These are phyloP conservation scores for Sclerotiophoma versabilis DNA, from an alignment of 2,329 filamentous ascomycete genomes.

Conservation along the genomic window DNA sequence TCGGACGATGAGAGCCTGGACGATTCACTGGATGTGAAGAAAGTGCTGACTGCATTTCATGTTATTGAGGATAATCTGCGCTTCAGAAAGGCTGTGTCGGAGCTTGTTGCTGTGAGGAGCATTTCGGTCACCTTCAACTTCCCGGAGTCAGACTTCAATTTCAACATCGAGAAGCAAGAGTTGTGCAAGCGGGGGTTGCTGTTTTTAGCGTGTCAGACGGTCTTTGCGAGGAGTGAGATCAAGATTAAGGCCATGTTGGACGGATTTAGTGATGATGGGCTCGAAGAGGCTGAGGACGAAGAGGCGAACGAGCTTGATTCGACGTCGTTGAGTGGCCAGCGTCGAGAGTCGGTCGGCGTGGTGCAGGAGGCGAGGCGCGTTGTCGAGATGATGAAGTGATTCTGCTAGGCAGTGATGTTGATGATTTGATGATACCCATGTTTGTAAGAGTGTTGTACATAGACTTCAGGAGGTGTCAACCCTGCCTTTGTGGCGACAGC, in stretches of 20 bases:
- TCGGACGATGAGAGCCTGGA: slow-evolving; percentile 2
- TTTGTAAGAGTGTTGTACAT: neutral
- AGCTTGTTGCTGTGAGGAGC: slow-evolving; percentile 11
- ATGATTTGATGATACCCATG: slow-evolving; percentile 12
- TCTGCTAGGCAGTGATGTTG: neutral
- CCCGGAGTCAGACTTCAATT: slow-evolving; percentile 38
- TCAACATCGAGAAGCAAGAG: slow-evolving; percentile 17
- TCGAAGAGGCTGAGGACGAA: slow-evolving; percentile 9
- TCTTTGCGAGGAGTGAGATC: slow-evolving; percentile 39
- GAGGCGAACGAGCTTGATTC: neutral
- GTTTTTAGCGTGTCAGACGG: slow-evolving; percentile 38
- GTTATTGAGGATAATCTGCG: slow-evolving; percentile 26
- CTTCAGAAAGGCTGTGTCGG: slow-evolving; percentile 27
- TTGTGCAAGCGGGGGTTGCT: slow-evolving; percentile 30
- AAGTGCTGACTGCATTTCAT: slow-evolving; percentile 34
- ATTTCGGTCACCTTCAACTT: slow-evolving; percentile 38
- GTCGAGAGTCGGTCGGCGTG: slow-evolving; percentile 1
- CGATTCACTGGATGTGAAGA: slow-evolving; percentile 24
- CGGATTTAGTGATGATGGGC: slow-evolving; percentile 21
- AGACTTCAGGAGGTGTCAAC: neutral
- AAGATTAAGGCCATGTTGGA: slow-evolving; percentile 30
- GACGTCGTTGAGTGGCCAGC: neutral
- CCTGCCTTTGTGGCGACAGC: neutral
- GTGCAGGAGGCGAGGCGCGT: slow-evolving; percentile 6
- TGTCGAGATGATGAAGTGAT: slow-evolving; percentile 11